A percentile compares a stretch with the other conserved stretches of the same genome.
These are phyloP conservation scores for Arabis hirsuta DNA, from an alignment of 345 rosid genomes.

Conservation along the genomic window DNA sequence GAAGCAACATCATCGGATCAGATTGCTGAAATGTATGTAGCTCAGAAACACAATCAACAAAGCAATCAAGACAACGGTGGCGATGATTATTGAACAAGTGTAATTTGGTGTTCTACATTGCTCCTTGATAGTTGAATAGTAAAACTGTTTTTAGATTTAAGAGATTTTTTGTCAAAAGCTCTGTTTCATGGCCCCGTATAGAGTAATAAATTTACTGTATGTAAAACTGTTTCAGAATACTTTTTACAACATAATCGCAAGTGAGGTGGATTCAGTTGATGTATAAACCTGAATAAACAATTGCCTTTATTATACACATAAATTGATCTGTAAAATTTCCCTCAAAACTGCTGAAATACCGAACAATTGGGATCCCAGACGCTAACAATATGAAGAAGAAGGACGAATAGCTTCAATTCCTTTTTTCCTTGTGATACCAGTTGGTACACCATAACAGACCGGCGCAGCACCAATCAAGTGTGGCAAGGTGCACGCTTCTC, in stretches of 20 bases:
- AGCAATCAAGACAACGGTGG: no score
- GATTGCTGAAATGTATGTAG: slow-evolving; percentile 86
- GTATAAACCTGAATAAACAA: neutral
- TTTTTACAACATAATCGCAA: no score
- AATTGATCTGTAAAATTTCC: neutral
- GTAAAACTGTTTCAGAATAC: no score
- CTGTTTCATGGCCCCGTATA: no score
- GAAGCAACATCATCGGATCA: slow-evolving; percentile 80
- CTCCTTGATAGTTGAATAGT: no score
- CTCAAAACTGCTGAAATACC: slow-evolving; percentile 8
- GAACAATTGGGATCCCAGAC: neutral
- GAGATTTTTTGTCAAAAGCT: no score
- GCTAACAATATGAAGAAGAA: slow-evolving; percentile 26
- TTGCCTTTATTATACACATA: no score
- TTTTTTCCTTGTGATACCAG: slow-evolving; percentile 66
- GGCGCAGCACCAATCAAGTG: slow-evolving; percentile 93
- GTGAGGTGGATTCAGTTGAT: no score
- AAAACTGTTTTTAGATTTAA: no score
- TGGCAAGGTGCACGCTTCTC: slow-evolving; percentile 72
- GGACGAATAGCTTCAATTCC: slow-evolving; percentile 38
- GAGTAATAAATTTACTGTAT: no score
- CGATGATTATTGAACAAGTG: no score
- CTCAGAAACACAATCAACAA: slow-evolving; percentile 70
- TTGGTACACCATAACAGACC: slow-evolving; percentile 92
- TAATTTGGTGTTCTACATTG: no score